A percentile compares a stretch with the other conserved stretches of the same genome.
Evolutionary conservation across 495 filamentous ascomycete genomes (phyloP).

Genomic region (Sordaria brevicollis): DNA sequence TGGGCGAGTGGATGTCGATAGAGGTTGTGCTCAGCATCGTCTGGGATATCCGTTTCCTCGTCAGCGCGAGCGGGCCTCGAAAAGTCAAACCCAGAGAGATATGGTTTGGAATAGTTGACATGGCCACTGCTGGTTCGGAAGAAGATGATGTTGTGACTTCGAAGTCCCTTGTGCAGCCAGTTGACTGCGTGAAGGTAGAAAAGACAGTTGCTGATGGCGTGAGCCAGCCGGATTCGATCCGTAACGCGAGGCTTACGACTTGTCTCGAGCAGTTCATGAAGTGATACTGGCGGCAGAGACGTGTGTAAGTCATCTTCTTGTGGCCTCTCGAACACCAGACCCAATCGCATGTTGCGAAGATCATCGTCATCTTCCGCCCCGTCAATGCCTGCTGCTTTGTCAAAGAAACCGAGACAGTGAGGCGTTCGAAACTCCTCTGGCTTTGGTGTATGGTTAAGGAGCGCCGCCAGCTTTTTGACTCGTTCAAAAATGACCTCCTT

Average conservation of each 20-base stretch:
- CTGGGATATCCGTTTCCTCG: constrained; percentile 42
- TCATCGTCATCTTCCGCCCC: constrained; percentile 21
- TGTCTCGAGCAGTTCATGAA: constrained; percentile 20
- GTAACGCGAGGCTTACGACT: constrained; percentile 22
- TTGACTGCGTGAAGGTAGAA: constrained; percentile 44
- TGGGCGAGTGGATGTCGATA: constrained; percentile 41
- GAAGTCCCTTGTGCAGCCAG: constrained; percentile 52
- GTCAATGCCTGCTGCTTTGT: constrained; percentile 16
- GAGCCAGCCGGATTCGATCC: constrained; percentile 25
- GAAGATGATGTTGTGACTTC: constrained; percentile 48
- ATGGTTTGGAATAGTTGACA: constrained; percentile 28
- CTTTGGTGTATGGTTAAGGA: constrained; percentile 31
- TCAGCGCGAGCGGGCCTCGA: constrained; percentile 38
- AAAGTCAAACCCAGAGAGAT: constrained; percentile 45
- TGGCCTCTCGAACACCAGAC: constrained; percentile 28
- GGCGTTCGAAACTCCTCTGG: constrained; percentile 33
- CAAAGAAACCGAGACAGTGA: constrained; percentile 35
- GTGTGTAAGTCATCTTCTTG: constrained; percentile 15
- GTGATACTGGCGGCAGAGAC: constrained; percentile 24
- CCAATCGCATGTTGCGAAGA: constrained; percentile 23
- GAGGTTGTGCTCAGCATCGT: constrained; percentile 32
- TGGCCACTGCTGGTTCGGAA: constrained; percentile 20
- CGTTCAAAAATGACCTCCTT: constrained; percentile 27
- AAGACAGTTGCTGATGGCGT: constrained; percentile 28
- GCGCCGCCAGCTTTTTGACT: constrained; percentile 27